Conservation (phyloP, 1,284 basidiomycete genomes). For the Exobasidium cylindrosporum region DNA sequence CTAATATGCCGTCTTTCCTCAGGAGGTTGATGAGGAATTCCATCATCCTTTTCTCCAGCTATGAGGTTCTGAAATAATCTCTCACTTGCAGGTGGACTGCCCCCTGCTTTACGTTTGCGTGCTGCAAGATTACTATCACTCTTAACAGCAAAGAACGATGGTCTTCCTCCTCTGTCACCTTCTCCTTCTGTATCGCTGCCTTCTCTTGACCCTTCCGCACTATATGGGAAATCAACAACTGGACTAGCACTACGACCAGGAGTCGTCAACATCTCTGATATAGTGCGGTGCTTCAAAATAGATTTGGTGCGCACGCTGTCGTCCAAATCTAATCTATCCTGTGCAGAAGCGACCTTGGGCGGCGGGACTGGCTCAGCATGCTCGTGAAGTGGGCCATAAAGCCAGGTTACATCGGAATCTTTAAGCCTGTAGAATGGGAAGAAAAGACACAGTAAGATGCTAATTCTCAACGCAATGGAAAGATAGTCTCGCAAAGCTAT, state of each 20-base stretch:
- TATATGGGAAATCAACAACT: slow-evolving; percentile 5
- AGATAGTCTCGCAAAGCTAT: not conserved
- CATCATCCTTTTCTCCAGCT: slow-evolving; percentile 13
- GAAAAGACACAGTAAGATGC: slow-evolving; percentile 5
- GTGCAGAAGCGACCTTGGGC: slow-evolving; percentile 60
- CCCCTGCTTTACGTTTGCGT: slow-evolving; percentile 23
- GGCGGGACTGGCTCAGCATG: slow-evolving; percentile 64
- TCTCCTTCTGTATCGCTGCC: slow-evolving; percentile 50
- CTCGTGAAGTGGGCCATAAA: slow-evolving; percentile 87
- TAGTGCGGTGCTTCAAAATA: slow-evolving; percentile 91
- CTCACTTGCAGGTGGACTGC: slow-evolving; percentile 22
- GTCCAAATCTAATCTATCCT: slow-evolving; percentile 61
- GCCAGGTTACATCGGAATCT: slow-evolving; percentile 98
- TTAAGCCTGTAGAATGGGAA: slow-evolving; percentile 72
- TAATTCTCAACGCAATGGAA: not conserved
- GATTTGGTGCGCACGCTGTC: slow-evolving; percentile 64
- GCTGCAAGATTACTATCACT: slow-evolving; percentile 39
- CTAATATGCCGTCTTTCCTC: slow-evolving; percentile 74
- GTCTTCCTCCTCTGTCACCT: not conserved
- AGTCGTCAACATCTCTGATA: slow-evolving; percentile 76
- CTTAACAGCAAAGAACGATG: slow-evolving; percentile 33
- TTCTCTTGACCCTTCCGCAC: slow-evolving; percentile 31
- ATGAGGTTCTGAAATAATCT: slow-evolving; percentile 11
- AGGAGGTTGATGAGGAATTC: not conserved
- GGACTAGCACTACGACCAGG: slow-evolving; percentile 46